These are phyloP conservation scores for Corniculantispora saksenae DNA, from an alignment of 2,329 filamentous ascomycete genomes.

Conservation along the genomic window DNA sequence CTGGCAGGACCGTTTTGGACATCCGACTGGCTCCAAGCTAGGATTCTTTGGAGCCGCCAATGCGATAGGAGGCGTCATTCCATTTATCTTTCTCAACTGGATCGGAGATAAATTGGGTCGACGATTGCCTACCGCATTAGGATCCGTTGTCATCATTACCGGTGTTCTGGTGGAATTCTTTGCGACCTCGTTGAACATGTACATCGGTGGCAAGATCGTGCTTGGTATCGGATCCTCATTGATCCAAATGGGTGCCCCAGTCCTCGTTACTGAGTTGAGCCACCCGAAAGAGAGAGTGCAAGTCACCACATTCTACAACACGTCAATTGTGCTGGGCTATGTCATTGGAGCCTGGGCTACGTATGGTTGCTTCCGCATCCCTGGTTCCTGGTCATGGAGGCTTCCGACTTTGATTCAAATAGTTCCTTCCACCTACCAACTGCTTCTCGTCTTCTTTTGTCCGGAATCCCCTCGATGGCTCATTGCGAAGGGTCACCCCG, in stretches of 20 bases:
- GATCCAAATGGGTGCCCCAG: slow-evolving; percentile 44
- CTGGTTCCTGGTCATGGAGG: slow-evolving; percentile 49
- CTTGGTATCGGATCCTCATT: slow-evolving; percentile 38
- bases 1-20: slow-evolving; percentile 40
- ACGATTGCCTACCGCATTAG: slow-evolving; percentile 36
- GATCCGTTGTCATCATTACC: slow-evolving; percentile 40
- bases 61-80: slow-evolving; percentile 41
- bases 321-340: slow-evolving; percentile 42
- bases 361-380: slow-evolving; percentile 33
- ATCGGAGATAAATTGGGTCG: slow-evolving; percentile 38
- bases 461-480: slow-evolving; percentile 64
- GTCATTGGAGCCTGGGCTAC: slow-evolving; percentile 41
- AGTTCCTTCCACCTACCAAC: slow-evolving; percentile 43
- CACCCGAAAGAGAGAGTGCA: slow-evolving; percentile 43
- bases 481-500: slow-evolving; percentile 49
- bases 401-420: slow-evolving; percentile 56
- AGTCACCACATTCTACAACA: slow-evolving; percentile 42
- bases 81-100: slow-evolving; percentile 38
- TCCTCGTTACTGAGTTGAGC: slow-evolving; percentile 44
- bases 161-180: slow-evolving; percentile 40
- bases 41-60: slow-evolving; percentile 43
- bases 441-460: slow-evolving; percentile 49
- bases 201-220: slow-evolving; percentile 40
- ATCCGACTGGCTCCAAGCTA: slow-evolving; percentile 39
- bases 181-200: slow-evolving; percentile 37